Percentiles rank a stretch among this genome's conserved stretches.
Evolutionary conservation across 768 basidiomycete species (phyloP).

Genomic region (Termitomyces heimii): DNA sequence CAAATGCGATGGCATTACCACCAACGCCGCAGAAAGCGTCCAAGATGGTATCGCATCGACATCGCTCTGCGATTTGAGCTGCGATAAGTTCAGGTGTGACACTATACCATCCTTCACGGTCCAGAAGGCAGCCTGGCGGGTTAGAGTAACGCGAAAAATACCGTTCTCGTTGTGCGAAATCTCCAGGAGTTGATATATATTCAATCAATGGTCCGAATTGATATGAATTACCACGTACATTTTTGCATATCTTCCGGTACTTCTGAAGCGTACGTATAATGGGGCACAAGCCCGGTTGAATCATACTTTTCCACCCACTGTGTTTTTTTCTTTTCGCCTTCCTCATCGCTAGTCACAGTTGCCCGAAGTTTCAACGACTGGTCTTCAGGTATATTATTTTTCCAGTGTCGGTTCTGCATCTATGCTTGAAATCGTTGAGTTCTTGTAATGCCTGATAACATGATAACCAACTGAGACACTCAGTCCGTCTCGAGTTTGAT

Average conservation of each 20-base stretch:
- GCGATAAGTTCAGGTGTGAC: slow-evolving; percentile 95
- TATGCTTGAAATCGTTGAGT: not conserved
- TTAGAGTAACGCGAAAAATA: slow-evolving; percentile 75
- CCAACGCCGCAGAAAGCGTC: slow-evolving; percentile 98
- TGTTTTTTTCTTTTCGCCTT: slow-evolving; percentile 14
- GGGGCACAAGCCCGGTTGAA: slow-evolving; percentile 67
- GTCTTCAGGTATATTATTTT: not conserved
- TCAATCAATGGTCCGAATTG: not conserved
- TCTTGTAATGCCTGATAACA: slow-evolving; percentile 23
- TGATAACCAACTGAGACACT: slow-evolving; percentile 36
- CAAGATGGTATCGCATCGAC: slow-evolving; percentile 76
- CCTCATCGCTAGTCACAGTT: slow-evolving; percentile 13
- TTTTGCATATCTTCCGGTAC: slow-evolving; percentile 79
- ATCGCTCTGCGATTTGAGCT: slow-evolving; percentile 86
- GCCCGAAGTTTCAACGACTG: slow-evolving; percentile 32
- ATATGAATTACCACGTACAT: slow-evolving; percentile 48
- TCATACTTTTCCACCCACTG: slow-evolving; percentile 45
- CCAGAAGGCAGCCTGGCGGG: slow-evolving; percentile 72
- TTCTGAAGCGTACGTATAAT: slow-evolving; percentile 55
- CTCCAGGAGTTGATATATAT: slow-evolving; percentile 35
- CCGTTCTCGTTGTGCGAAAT: slow-evolving; percentile 80
- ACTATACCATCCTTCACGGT: slow-evolving; percentile 97
- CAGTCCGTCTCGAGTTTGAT: slow-evolving; percentile 30
- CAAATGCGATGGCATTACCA: slow-evolving; percentile 96
- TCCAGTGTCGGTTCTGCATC: not conserved